These are phyloP conservation scores for Solanum appendiculatum DNA, from an alignment of 257 asterid species.

Conservation along the genomic window DNA sequence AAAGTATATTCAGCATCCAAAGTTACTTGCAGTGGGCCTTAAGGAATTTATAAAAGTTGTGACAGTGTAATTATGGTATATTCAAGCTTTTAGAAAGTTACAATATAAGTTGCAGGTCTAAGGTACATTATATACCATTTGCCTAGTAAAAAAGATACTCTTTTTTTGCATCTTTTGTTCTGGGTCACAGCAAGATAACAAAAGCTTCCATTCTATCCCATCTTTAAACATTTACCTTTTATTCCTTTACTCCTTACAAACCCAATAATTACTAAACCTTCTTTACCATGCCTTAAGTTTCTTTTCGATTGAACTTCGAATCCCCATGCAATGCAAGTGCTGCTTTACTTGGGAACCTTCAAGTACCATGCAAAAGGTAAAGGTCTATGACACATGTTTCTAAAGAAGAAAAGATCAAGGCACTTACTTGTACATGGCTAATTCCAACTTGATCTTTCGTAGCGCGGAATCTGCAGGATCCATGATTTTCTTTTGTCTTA, in stretches of 20 bases:
- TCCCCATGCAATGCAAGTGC: constrained; percentile 42
- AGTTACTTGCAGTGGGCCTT: constrained; percentile 12
- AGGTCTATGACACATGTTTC: neutral
- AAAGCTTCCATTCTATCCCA: constrained; percentile 57
- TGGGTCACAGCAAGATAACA: constrained; percentile 43
- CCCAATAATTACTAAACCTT: constrained; percentile 38
- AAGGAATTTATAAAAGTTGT: constrained; percentile 25
- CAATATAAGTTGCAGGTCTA: constrained; percentile 33
- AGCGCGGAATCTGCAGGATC: neutral
- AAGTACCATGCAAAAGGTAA: constrained; percentile 21
- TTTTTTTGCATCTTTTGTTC: constrained; percentile 27
- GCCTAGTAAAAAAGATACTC: constrained; percentile 29
- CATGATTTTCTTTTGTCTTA: neutral
- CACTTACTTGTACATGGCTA: neutral
- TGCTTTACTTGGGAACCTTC: constrained; percentile 19
- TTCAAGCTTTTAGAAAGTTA: constrained; percentile 58
- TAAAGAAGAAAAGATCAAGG: neutral
- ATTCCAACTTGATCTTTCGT: neutral
- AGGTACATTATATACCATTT: constrained; percentile 53
- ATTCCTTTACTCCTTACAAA: constrained; percentile 42
- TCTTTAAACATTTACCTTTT: constrained; percentile 41
- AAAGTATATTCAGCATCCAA: constrained; percentile 31
- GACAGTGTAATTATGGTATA: constrained; percentile 30
- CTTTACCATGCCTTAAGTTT: constrained; percentile 38
- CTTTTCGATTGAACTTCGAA: constrained; percentile 41